Percentiles rank a stretch among this genome's conserved stretches.
Evolutionary conservation across 1,284 basidiomycete species (phyloP).

Genomic region (Kwoniella shivajii): DNA sequence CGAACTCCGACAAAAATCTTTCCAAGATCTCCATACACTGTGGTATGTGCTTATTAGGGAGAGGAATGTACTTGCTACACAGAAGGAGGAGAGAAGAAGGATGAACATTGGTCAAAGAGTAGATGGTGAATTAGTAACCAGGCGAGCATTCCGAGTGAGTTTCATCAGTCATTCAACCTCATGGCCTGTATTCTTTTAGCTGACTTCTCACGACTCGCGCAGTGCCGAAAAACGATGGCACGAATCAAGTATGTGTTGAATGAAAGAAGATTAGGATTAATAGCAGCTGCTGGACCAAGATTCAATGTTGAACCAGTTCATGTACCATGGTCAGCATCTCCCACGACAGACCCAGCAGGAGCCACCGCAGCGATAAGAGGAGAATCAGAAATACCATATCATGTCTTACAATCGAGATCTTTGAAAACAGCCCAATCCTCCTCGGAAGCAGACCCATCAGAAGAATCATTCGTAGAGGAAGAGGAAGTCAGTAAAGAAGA

Average conservation of each 20-base stretch:
- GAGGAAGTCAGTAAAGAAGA: constrained; percentile 37
- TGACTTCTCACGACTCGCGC: background rate
- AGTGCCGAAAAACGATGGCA: constrained; percentile 97
- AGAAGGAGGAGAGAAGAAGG: constrained; percentile 72
- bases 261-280: constrained; percentile 82
- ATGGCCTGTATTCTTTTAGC: background rate
- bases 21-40: constrained; percentile 85
- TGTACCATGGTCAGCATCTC: constrained; percentile 26
- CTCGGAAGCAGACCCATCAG: constrained; percentile 6
- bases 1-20: constrained; percentile 84
- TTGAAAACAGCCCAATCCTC: constrained; percentile 9
- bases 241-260: constrained; percentile 92
- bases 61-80: constrained; percentile 85
- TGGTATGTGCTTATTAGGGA: constrained; percentile 90
- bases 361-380: constrained; percentile 23
- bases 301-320: constrained; percentile 11
- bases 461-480: constrained; percentile 14
- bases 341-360: constrained; percentile 27
- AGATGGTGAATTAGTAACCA: constrained; percentile 40
- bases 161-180: background rate
- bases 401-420: background rate
- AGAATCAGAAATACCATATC: constrained; percentile 8
- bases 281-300: constrained; percentile 60
- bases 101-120: constrained; percentile 56
- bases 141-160: constrained; percentile 44